phyloP scores from a whole-genome alignment of 441 rosid species.

The Capsella rubella region DNA sequence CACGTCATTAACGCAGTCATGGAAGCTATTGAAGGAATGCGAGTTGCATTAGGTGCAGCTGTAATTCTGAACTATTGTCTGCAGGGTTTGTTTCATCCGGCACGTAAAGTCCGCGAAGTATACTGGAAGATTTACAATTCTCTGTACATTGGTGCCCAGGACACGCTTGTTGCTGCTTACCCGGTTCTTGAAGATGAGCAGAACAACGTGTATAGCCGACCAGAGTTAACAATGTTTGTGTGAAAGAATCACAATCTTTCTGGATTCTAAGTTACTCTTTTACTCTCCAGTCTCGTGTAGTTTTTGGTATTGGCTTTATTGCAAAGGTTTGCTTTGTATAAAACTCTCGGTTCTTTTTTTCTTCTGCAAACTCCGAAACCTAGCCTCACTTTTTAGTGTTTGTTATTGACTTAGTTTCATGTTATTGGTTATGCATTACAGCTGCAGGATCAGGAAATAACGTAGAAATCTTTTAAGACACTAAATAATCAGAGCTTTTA shows the following conservation, averaged over 20 bases:
- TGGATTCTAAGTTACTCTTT: neutral
- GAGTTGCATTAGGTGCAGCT: slow-evolving; percentile 93
- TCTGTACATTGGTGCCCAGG: slow-evolving; percentile 88
- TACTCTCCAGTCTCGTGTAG: slow-evolving; percentile 3
- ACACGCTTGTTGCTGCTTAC: slow-evolving; percentile 93
- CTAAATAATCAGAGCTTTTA: neutral
- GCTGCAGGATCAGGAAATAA: slow-evolving; percentile 14
- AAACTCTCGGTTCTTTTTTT: slow-evolving; percentile 1
- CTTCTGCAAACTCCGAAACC: neutral
- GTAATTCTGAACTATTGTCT: slow-evolving; percentile 87
- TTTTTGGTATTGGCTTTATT: slow-evolving; percentile 31
- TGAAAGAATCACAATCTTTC: slow-evolving; percentile 40
- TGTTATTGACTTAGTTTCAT: slow-evolving; percentile 12
- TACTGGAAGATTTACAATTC: slow-evolving; percentile 99
- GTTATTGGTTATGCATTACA: slow-evolving; percentile 15
- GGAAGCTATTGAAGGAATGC: slow-evolving; percentile 98
- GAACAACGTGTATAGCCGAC: slow-evolving; percentile 77
- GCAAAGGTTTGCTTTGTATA: slow-evolving; percentile 40
- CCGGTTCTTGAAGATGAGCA: slow-evolving; percentile 82
- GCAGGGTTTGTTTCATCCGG: slow-evolving; percentile 98
- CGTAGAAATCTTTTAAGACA: neutral
- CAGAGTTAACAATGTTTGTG: slow-evolving; percentile 84
- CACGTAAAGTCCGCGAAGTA: slow-evolving; percentile 94
- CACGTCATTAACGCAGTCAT: slow-evolving; percentile 93
- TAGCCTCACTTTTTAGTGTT: neutral